Base-by-base conservation (phyloP, 2,329 filamentous ascomycete species). In the Pseudocercospora fuligena region DNA sequence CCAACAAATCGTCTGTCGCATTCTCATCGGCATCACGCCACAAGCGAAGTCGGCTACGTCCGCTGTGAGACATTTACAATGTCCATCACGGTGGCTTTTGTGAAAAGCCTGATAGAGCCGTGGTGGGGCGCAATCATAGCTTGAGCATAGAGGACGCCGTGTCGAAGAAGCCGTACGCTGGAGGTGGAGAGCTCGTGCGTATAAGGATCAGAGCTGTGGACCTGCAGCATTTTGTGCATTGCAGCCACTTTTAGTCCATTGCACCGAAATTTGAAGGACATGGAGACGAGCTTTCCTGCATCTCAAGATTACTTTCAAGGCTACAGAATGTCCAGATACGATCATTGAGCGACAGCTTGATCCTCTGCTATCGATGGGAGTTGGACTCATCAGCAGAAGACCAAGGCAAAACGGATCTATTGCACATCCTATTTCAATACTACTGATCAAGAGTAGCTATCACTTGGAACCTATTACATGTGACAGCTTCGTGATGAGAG, bases 51-150 rank as follows among this genome's bases (percentile, higher is more conserved):
- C 40, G 33, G 40, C 40, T 19, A 27, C n/a, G 56, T 43, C 31
- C 16, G 56, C 57, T 27, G 25, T 16, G 4, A 29, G 51, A 27
- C 49, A 11, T 3, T 12, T 19, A 29, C n/a, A 36, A 23, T 36
- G 60, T 46, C 59, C 64, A 66, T 66, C 64, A 63, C 43, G 64
- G 64, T 66, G 23, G 47, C 29, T 49, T 23, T 59, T 21, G 51
- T 47, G 56, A 53, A 66, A 63, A 54, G 58, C 49, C 53, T 19
- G 60, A 27, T 31, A 25, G 5, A 21, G 53, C 36, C 23, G 43
- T 40, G 14, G 60, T 43, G 49, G 51, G 27, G 36, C 56, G n/a
- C 56, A 19, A n/a, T 14, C 9, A 43, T 16, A 59, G 31, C 16
- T 14, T 53, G 19, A 53, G 12, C 5, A 1, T 14, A 8, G 7